A percentile compares a stretch with the other conserved stretches of the same genome.
These are phyloP conservation scores for Fusarium sp. DNA, from an alignment of 2,329 filamentous ascomycete species.

Conservation along the genomic window DNA sequence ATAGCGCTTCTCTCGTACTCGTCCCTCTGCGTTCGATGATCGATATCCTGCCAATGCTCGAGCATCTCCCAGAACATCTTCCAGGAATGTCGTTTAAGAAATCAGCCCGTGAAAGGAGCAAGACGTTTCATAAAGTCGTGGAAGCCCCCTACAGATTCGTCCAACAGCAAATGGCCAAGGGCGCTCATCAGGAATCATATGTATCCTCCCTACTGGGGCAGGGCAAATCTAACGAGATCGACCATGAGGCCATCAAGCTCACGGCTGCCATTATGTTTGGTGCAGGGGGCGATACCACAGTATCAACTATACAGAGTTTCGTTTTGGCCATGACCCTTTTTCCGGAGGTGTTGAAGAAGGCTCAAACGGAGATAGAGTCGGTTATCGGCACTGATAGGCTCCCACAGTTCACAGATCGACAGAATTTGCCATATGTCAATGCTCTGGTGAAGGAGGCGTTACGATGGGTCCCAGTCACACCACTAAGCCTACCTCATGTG, in stretches of 20 bases:
- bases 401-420: conserved; percentile 42
- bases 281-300: conserved; percentile 2
- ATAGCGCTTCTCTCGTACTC: background rate
- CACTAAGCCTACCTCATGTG: conserved; percentile 54
- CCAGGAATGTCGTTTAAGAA: conserved; percentile 48
- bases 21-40: background rate
- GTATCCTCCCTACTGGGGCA: conserved; percentile 22
- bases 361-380: conserved; percentile 41
- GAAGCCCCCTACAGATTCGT: conserved; percentile 47
- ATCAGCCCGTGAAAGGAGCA: conserved; percentile 40
- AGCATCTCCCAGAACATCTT: conserved; percentile 44
- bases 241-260: background rate
- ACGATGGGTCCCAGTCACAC: conserved; percentile 47
- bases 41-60: conserved; percentile 47
- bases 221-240: background rate
- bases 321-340: conserved; percentile 36
- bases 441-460: conserved; percentile 48
- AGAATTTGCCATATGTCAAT: conserved; percentile 48
- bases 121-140: background rate
- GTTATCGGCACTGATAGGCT: conserved; percentile 46
- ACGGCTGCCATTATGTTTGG: conserved; percentile 5
- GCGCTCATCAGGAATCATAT: conserved; percentile 30
- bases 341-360: conserved; percentile 36
- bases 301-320: background rate
- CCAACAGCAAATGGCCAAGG: conserved; percentile 32